Base-by-base conservation (phyloP, 2,329 filamentous ascomycete species). In the Eurotiales sp. region DNA sequence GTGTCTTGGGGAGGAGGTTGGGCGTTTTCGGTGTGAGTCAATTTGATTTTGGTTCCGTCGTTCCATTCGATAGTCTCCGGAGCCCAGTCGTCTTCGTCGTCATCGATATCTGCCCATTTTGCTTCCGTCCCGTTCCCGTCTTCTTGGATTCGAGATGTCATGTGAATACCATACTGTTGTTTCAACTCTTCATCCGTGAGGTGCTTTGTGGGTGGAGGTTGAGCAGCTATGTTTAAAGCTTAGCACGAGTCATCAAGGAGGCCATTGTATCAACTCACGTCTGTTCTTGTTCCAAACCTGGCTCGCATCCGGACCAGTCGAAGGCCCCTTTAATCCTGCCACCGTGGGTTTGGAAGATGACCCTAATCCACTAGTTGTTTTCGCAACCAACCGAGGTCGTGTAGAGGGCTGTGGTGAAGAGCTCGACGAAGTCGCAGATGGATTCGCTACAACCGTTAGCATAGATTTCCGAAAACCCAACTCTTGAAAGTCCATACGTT, bases 271-370 rank as follows among this genome's bases (percentile, higher is more conserved):
- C n/a, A n/a, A 52, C 74, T 61, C 74, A 76, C 81, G 81, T 69
- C 81, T 76, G 63, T 85, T 86, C 69, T 83, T 85, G 63, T 86
- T 86, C 83, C 83, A 86, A 46, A 86, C 83, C 67, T 83, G 82
- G 66, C 76, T 83, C n/a, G 80, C 80, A 68, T 85, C 82, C 45
- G 83, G 82, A n/a, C 79, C 80, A 57, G 68, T 67, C 55, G 67
- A 67, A 49, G 75, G 74, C 52, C 72, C 72, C 53, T 72, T 71
- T 43, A 71, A 72, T 50, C 70, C 69, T 50, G 63, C 68, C 51
- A 77, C 67, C 44, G 71, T 71, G 21, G 74, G 59, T 53, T 79
- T 80, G 32, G 77, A 74, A 40, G 77, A 62, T 15, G 74, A 72
- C 54, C 77, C 72, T 51, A 78, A 65, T 22, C 74, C 74, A 57